Percentiles rank a stretch among this genome's conserved stretches.
Conservation (phyloP, 2,329 filamentous ascomycete genomes). For the Ophiostoma perfectum region DNA sequence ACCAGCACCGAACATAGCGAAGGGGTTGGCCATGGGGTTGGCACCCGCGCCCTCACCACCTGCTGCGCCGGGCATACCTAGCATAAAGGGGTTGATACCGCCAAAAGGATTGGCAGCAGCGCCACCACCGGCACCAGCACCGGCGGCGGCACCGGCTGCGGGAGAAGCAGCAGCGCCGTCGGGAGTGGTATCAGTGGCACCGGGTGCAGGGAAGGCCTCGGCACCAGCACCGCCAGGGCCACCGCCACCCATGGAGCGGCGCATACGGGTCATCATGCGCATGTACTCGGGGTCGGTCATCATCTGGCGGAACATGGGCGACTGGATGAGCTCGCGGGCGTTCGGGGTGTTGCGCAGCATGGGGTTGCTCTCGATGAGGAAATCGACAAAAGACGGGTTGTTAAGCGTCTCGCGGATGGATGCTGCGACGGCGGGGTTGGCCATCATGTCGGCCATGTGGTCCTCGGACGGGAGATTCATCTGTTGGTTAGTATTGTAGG, state of each 20-base stretch:
- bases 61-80: slow-evolving; percentile 13
- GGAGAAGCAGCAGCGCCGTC: slow-evolving; percentile 38
- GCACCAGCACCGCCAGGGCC: slow-evolving; percentile 39
- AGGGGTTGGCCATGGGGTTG: slow-evolving; percentile 35
- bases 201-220: slow-evolving; percentile 75
- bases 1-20: neutral
- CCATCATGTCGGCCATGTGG: slow-evolving; percentile 75
- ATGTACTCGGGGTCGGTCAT: slow-evolving; percentile 86
- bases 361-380: slow-evolving; percentile 90
- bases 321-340: slow-evolving; percentile 78
- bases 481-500: slow-evolving; percentile 41
- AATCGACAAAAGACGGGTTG: slow-evolving; percentile 89
- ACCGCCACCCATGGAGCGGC: slow-evolving; percentile 58
- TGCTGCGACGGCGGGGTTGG: slow-evolving; percentile 79
- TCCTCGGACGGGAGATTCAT: slow-evolving; percentile 88
- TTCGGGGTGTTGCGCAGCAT: slow-evolving; percentile 69
- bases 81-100: slow-evolving; percentile 23
- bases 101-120: slow-evolving; percentile 24
- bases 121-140: slow-evolving; percentile 15
- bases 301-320: slow-evolving; percentile 84
- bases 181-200: slow-evolving; percentile 80
- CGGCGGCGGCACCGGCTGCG: slow-evolving; percentile 22
- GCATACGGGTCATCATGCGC: slow-evolving; percentile 75
- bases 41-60: slow-evolving; percentile 28
- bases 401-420: slow-evolving; percentile 92